These are phyloP conservation scores for Pythium oligandrum DNA, from an alignment of 352 stramenopile species.

Conservation along the genomic window DNA sequence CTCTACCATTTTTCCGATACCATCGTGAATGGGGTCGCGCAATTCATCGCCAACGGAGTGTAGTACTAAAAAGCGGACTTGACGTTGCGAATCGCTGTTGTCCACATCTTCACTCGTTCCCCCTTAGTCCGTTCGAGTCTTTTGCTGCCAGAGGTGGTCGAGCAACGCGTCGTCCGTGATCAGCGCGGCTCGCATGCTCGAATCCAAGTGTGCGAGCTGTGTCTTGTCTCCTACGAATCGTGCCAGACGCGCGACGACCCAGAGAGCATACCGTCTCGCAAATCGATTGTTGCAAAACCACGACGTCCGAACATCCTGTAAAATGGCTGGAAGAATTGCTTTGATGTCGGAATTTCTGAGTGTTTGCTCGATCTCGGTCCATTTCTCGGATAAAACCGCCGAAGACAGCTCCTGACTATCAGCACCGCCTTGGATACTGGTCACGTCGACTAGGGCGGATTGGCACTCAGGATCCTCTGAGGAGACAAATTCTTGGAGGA, in stretches of 20 bases:
- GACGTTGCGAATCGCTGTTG: too few relatives aligned
- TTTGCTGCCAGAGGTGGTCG: constrained; percentile 22
- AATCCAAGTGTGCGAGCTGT: constrained; percentile 15
- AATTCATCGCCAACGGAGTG: constrained; percentile 36
- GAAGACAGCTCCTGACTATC: not conserved
- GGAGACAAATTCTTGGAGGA: constrained; percentile 14
- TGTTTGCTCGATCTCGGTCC: too few relatives aligned
- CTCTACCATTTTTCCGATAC: constrained; percentile 75
- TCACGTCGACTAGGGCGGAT: too few relatives aligned
- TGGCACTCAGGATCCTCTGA: too few relatives aligned
- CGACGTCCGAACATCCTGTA: constrained; percentile 35
- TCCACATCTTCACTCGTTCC: too few relatives aligned
- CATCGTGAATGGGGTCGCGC: constrained; percentile 64
- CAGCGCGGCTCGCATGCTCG: constrained; percentile 5
- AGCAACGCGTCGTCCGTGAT: constrained; percentile 18
- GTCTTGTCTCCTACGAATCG: not conserved
- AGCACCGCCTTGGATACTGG: not conserved
- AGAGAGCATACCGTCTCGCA: constrained; percentile 44
- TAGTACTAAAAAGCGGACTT: constrained; percentile 4
- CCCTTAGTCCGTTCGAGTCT: too few relatives aligned
- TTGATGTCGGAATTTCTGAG: too few relatives aligned
- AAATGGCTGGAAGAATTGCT: not conserved
- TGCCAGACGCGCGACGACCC: constrained; percentile 10
- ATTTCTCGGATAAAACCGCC: too few relatives aligned
- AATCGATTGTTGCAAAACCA: constrained; percentile 39